Conservation (phyloP, 139 green algal genomes). For the Pedinophyceae sp. region DNA sequence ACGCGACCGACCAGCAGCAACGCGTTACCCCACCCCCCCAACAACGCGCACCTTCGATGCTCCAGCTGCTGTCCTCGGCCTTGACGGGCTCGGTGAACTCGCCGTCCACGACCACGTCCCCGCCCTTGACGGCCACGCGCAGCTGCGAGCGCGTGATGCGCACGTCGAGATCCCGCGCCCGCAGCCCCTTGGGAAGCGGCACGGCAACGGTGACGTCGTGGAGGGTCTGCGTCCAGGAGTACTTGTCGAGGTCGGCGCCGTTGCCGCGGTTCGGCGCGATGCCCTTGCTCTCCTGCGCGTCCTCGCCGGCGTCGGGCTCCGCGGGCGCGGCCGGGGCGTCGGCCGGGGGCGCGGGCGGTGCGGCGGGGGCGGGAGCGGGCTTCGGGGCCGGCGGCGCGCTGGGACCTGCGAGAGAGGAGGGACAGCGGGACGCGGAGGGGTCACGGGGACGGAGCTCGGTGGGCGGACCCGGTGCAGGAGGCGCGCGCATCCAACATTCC, state of each 20-base stretch:
- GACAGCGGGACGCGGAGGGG: not conserved
- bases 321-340: not conserved
- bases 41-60: too few relatives aligned
- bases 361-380: too few relatives aligned
- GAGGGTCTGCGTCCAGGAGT: slow-evolving; percentile 88
- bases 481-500: not conserved
- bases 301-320: not conserved
- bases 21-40: too few relatives aligned
- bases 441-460: not conserved
- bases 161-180: slow-evolving; percentile 29
- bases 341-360: too few relatives aligned
- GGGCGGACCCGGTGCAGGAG: not conserved
- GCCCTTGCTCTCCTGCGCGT: not conserved
- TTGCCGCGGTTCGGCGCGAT: slow-evolving; percentile 66
- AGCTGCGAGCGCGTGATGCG: slow-evolving; percentile 49
- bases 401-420: not conserved
- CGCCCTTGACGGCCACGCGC: slow-evolving; percentile 49
- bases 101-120: slow-evolving; percentile 25
- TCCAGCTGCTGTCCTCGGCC: slow-evolving; percentile 83
- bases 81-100: slow-evolving; percentile 57
- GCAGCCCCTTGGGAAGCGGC: slow-evolving; percentile 31
- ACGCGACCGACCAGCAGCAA: too few relatives aligned
- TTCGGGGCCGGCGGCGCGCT: not conserved
- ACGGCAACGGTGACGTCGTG: slow-evolving; percentile 60
- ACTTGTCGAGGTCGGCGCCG: slow-evolving; percentile 61